Conservation (phyloP, 2,329 filamentous ascomycete species). For the Talaromyces sp. region DNA sequence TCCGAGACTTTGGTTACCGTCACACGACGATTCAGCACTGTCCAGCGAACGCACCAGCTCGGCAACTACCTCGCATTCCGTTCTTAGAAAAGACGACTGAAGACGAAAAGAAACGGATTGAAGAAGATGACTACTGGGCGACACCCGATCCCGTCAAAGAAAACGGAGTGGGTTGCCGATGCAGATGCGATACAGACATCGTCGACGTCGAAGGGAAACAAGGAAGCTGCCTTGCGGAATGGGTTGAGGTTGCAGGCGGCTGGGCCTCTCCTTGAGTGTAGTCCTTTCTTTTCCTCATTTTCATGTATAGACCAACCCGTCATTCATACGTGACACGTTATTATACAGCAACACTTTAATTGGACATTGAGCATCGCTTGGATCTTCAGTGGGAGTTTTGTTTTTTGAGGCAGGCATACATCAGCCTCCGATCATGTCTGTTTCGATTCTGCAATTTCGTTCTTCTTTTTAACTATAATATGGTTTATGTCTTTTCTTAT, state of each 20-base stretch:
- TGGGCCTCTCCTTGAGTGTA: constrained; percentile 65
- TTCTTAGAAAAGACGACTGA: constrained; percentile 78
- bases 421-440: constrained; percentile 12
- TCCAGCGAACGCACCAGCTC: constrained; percentile 86
- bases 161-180: constrained; percentile 95
- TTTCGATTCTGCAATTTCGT: not conserved
- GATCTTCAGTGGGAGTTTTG: constrained; percentile 34
- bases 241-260: constrained; percentile 95
- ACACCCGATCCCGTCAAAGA: constrained; percentile 82
- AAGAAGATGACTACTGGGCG: constrained; percentile 97
- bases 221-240: constrained; percentile 90
- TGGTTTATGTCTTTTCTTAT: constrained; percentile 13
- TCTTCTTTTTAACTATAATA: constrained; percentile 1
- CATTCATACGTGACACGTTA: constrained; percentile 29
- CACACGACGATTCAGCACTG: constrained; percentile 99
- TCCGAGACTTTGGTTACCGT: constrained; percentile 96
- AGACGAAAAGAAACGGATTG: constrained; percentile 78
- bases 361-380: constrained; percentile 36
- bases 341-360: constrained; percentile 23
- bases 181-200: constrained; percentile 95
- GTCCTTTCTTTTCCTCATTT: not conserved
- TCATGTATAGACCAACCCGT: constrained; percentile 32
- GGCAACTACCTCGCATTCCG: constrained; percentile 76
- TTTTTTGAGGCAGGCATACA: constrained; percentile 27
- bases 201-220: constrained; percentile 97